A percentile compares a stretch with the other conserved stretches of the same genome.
Conservation (phyloP, 495 filamentous ascomycete genomes). For the Penicillium herquei region DNA sequence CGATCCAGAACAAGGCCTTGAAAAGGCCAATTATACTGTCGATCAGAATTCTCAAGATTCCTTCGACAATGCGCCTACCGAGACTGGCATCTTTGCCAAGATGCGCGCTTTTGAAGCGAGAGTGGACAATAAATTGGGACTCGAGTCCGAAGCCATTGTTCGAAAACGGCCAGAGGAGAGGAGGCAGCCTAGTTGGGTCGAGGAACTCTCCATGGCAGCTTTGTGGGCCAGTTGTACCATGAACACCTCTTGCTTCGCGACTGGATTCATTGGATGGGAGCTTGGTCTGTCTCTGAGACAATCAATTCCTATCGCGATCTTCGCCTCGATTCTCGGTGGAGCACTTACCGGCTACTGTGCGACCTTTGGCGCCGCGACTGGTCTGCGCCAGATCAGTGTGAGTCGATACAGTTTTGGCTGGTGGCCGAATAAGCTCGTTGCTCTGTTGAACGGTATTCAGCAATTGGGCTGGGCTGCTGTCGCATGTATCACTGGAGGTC, state of each 20-base stretch:
- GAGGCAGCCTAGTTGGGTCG: slow-evolving; percentile 20
- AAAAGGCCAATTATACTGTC: slow-evolving; percentile 3
- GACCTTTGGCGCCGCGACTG: slow-evolving; percentile 70
- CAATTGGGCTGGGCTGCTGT: slow-evolving; percentile 38
- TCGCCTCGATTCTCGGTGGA: slow-evolving; percentile 30
- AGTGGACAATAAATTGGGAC: slow-evolving; percentile 49
- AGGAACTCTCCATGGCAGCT: slow-evolving; percentile 44
- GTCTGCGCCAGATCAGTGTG: slow-evolving; percentile 83
- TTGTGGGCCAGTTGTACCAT: slow-evolving; percentile 54
- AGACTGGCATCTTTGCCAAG: slow-evolving; percentile 22
- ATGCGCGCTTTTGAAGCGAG: slow-evolving; percentile 41
- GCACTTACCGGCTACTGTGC: slow-evolving; percentile 27
- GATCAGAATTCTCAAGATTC: slow-evolving; percentile 6
- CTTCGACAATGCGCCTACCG: neutral
- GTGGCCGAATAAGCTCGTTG: slow-evolving; percentile 31
- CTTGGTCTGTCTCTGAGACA: slow-evolving; percentile 36
- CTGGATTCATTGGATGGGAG: slow-evolving; percentile 35
- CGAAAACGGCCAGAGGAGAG: slow-evolving; percentile 48
- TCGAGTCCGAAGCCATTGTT: slow-evolving; percentile 49
- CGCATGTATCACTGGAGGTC: slow-evolving; percentile 38
- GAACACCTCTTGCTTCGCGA: slow-evolving; percentile 53
- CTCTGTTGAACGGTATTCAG: slow-evolving; percentile 31
- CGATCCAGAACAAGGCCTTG: slow-evolving; percentile 15
- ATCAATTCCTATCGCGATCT: slow-evolving; percentile 36
- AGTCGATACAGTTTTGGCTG: slow-evolving; percentile 34